These are phyloP conservation scores for Herpetomonas tarakana DNA, from an alignment of 208 protist genomes.

Conservation along the genomic window DNA sequence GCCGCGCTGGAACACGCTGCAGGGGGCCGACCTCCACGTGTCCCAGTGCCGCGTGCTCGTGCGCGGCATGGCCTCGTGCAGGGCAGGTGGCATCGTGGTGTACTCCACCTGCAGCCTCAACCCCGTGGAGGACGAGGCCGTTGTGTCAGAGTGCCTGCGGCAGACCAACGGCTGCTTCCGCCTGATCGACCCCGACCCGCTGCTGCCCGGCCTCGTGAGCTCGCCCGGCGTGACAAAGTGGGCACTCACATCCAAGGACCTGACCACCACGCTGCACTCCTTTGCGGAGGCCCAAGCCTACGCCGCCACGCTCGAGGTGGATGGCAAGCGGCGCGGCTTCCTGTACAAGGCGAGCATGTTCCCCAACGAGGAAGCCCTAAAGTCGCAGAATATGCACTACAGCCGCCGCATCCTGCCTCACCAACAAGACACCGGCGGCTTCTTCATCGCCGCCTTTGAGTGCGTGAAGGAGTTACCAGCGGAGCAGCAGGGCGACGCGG, in stretches of 20 bases:
- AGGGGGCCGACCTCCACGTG: slow-evolving; percentile 82
- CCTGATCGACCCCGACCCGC: slow-evolving; percentile 75
- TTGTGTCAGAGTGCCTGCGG: slow-evolving; percentile 84
- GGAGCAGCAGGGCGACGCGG: slow-evolving; percentile 1
- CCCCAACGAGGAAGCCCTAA: slow-evolving; percentile 37
- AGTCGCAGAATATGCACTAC: slow-evolving; percentile 70
- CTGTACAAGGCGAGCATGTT: slow-evolving; percentile 81
- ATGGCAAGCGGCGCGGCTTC: slow-evolving; percentile 36
- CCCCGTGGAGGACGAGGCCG: slow-evolving; percentile 95
- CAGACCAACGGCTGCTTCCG: slow-evolving; percentile 55
- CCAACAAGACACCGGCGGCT: slow-evolving; percentile 95
- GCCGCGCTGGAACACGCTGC: slow-evolving; percentile 84
- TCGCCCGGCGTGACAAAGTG: slow-evolving; percentile 75
- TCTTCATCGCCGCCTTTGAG: slow-evolving; percentile 94
- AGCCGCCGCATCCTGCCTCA: slow-evolving; percentile 93
- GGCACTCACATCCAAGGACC: slow-evolving; percentile 72
- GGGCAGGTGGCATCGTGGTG: slow-evolving; percentile 86
- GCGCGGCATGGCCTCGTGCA: slow-evolving; percentile 80
- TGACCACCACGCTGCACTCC: slow-evolving; percentile 33
- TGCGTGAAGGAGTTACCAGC: slow-evolving; percentile 58
- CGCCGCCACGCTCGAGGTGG: slow-evolving; percentile 11
- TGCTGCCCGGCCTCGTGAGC: slow-evolving; percentile 76
- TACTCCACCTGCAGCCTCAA: slow-evolving; percentile 96
- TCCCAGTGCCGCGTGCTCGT: slow-evolving; percentile 78
- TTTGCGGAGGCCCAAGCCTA: slow-evolving; percentile 64